Base-by-base conservation (phyloP, 225 moss, liverwort and hornwort species). In the Straminergon stramineum region DNA sequence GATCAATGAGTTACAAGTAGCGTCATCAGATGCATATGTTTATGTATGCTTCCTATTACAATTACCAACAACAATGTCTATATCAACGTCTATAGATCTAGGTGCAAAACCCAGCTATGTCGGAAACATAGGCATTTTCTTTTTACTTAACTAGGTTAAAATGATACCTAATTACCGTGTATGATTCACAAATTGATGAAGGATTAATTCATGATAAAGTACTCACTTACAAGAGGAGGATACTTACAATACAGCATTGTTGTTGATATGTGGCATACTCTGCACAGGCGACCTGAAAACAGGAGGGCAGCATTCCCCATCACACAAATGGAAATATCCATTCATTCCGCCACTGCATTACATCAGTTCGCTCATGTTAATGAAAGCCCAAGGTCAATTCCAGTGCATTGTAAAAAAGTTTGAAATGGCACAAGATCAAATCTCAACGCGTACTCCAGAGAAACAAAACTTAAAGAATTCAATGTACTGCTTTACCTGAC, bases 281-380 rank as follows among this genome's bases (percentile, higher is more conserved):
- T 93, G 90, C 80, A 99, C 93, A 70, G 97, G 97, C 75, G 98
- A 41, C 41, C 64, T 82, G 20, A 64, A 32, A 64, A 64, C 48
- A 48, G 22, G 82, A 35, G 82, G 82, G 63, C 82, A 43, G 82
- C 82, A 82, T 45, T 96, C 96, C 58, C 95, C 96, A 53, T 96
- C 93, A 91, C 93, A 95, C 75, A 99, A 91, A 84, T 92, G 94
- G 61, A 99, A 82, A 85, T 91, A 96, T 34, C 98, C 98, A 89
- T 99, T 99, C 97, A 99, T 97, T 61, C 96, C 96, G 85, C 93
- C 96, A 91, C 98, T 99, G 96, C 90, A 89, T 80, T 52, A 79
- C 89, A 91, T 39, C 64, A 76, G 56, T 35, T 81, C 51, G 67
- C 70, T 61, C 27, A 73, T 65, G 83, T 85, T 52, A 74, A 89